These are phyloP conservation scores for Claviceps africana DNA, from an alignment of 2,329 filamentous ascomycete genomes.

Conservation along the genomic window DNA sequence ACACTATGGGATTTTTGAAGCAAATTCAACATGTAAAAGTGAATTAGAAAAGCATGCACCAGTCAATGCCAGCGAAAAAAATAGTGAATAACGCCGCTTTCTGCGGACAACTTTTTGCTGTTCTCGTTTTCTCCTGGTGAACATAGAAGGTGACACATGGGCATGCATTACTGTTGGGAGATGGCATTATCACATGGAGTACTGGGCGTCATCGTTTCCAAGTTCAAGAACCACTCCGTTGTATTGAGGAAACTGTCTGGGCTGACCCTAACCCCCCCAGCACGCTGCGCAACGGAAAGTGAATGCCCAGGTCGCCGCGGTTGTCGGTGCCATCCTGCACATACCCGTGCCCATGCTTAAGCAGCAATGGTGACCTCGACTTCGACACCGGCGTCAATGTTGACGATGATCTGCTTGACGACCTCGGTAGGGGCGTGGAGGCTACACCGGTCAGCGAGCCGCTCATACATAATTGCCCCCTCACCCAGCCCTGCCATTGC, in stretches of 20 bases:
- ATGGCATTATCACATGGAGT: not conserved
- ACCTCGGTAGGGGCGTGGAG: slow-evolving; percentile 95
- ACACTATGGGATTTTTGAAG: slow-evolving; percentile 56
- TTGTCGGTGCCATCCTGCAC: not conserved
- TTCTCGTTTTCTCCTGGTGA: too few species aligned
- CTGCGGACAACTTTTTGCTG: too few species aligned
- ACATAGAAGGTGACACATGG: too few species aligned
- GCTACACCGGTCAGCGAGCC: slow-evolving; percentile 25
- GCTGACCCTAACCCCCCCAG: not conserved
- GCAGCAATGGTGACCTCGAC: slow-evolving; percentile 87
- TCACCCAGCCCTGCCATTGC: too few species aligned
- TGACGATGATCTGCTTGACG: slow-evolving; percentile 93
- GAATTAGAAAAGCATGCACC: not conserved
- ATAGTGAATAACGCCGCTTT: too few species aligned
- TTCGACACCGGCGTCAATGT: slow-evolving; percentile 88
- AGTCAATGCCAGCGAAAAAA: not conserved
- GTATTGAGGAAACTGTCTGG: slow-evolving; percentile 4
- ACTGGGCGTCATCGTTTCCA: not conserved
- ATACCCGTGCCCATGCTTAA: slow-evolving; percentile 28
- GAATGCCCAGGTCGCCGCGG: not conserved
- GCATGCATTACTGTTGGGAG: too few species aligned
- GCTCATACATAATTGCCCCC: not conserved
- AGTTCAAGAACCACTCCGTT: not conserved
- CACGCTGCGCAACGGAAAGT: not conserved
- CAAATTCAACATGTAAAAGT: not conserved